These are phyloP conservation scores for Podila horticola DNA, from an alignment of 192 early-diverging fungal genomes.

Conservation along the genomic window DNA sequence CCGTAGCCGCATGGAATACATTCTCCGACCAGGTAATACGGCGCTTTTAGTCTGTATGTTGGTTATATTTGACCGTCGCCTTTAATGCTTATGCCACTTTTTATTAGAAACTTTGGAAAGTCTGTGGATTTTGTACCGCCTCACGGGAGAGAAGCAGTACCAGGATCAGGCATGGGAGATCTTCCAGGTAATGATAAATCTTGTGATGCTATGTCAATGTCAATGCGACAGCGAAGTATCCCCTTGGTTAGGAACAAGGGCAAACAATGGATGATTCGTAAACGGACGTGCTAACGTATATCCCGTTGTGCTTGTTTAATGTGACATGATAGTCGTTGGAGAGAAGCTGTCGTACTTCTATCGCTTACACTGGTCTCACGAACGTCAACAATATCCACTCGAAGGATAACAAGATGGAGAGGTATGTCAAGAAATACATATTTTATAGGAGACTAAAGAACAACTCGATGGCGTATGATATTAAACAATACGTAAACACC, in stretches of 20 bases:
- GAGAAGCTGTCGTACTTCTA: constrained; percentile 53
- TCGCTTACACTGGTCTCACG: constrained; percentile 60
- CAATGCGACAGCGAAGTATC: no score
- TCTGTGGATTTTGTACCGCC: constrained; percentile 76
- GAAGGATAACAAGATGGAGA: constrained; percentile 64
- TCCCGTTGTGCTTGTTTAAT: background rate
- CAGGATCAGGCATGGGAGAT: constrained; percentile 78
- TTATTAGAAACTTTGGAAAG: constrained; percentile 75
- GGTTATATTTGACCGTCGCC: background rate
- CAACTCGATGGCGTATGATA: background rate
- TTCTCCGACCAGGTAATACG: constrained; percentile 63
- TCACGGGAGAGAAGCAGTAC: constrained; percentile 74
- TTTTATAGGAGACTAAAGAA: background rate
- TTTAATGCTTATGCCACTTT: background rate
- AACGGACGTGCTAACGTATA: background rate
- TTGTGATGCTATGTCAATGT: background rate
- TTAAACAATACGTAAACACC: background rate
- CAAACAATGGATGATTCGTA: background rate
- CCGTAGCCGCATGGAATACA: constrained; percentile 37
- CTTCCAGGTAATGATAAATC: constrained; percentile 53
- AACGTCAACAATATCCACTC: constrained; percentile 43
- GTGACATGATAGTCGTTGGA: constrained; percentile 52
- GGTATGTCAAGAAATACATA: constrained; percentile 29
- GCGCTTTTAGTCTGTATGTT: background rate
- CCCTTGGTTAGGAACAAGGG: background rate